Conservation (phyloP, 2,329 filamentous ascomycete species). For the Stagonosporopsis rhizophila region DNA sequence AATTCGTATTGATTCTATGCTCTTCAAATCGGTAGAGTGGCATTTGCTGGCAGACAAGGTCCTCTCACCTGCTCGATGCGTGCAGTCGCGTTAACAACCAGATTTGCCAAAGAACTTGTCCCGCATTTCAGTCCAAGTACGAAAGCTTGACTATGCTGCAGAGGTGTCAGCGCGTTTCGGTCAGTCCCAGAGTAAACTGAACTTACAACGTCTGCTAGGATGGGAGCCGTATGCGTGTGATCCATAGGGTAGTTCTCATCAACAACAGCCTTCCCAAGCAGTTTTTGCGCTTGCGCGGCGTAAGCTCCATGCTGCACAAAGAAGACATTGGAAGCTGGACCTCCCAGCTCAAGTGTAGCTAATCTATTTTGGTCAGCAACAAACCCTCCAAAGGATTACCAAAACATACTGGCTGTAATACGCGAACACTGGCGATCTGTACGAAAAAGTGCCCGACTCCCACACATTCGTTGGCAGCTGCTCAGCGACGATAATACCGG, state of each 20-base stretch:
- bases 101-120: conserved; percentile 25
- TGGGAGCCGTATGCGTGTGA: conserved; percentile 35
- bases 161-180: background rate
- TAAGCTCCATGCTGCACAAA: conserved; percentile 66
- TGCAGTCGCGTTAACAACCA: conserved; percentile 31
- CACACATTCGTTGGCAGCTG: conserved; percentile 68
- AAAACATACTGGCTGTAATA: conserved; percentile 24
- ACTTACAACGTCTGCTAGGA: conserved; percentile 27
- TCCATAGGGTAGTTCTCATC: conserved; percentile 33
- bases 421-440: conserved; percentile 61
- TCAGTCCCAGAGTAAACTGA: background rate
- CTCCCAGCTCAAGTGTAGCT: conserved; percentile 46
- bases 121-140: conserved; percentile 32
- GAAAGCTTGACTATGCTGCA: conserved; percentile 30
- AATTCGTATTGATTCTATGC: background rate
- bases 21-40: conserved; percentile 22
- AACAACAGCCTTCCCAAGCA: conserved; percentile 25
- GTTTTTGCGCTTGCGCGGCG: conserved; percentile 51
- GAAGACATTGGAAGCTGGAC: conserved; percentile 23
- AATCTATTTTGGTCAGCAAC: conserved; percentile 13
- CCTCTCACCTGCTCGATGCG: conserved; percentile 27
- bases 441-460: conserved; percentile 60
- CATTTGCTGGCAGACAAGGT: conserved; percentile 28
- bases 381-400: background rate
- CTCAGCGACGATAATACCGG: conserved; percentile 62